Evolutionary conservation across 306 rosid species (phyloP), one percentile per base, ranked within the genome.

Genomic region (Cucumis hystrix): DNA sequence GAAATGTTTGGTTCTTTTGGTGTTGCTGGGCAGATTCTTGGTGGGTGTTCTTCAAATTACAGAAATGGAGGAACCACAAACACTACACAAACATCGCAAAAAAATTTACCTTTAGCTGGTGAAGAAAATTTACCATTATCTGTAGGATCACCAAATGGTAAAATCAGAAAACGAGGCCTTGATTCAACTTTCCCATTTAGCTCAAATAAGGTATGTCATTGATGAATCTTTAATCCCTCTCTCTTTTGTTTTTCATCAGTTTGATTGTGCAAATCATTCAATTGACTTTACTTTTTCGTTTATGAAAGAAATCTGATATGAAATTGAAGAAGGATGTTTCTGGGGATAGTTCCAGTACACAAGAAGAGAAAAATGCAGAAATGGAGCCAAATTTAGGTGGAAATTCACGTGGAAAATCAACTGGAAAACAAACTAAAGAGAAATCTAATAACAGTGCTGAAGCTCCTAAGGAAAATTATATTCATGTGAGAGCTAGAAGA

Each of bases 401-500:
- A 23, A 88, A 79, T 70, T 8, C 77, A 4, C 91, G 85, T 3
- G 82, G 83, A 39, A 93, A 89, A 79, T 91, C 89, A 84, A 76
- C 81, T 2, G 87, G 79, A 60, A 96, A 90, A 82, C 92, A 89
- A 85, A 58, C 85, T 40, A 91, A 92, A 79, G 99, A 92, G 21
- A 89, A 74, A 74, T 88, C 96, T 56, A 83, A 64, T 64, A 82
- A 72, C 10, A 88, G 93, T 79, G 98, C 83, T 61, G 99, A 91
- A 70, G 84, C 87, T 83, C 66, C 90, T 0, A 91, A 89, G 78
- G 97, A 96, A 2, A 91, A 86, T 86, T 92, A 91, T 89, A 91
- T 96, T 81, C 99, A 96, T 83, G 96, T 96, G 73, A 86, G 99
- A 88, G 99, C 99, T 59, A 84, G 99, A 80, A 96, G 98, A 82